These are phyloP conservation scores for Gastrodia elata DNA, from an alignment of 106 monocot genomes.

Conservation along the genomic window DNA sequence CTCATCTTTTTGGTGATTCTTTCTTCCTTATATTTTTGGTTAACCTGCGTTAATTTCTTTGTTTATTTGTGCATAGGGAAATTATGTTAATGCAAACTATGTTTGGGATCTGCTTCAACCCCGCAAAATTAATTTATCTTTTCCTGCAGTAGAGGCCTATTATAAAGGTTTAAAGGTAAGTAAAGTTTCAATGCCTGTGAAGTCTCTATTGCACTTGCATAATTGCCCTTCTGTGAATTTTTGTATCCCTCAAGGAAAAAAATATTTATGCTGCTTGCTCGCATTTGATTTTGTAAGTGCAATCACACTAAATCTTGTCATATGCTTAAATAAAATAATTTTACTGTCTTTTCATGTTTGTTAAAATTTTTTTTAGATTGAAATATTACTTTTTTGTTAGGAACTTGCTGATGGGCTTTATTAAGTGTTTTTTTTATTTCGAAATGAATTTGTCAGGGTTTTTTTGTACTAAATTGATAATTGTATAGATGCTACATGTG, in stretches of 20 bases:
- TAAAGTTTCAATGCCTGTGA: not conserved
- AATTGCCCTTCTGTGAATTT: not conserved
- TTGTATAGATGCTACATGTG: too few relatives aligned
- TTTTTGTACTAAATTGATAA: too few relatives aligned
- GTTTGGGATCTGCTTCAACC: constrained; percentile 89
- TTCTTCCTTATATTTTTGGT: too few relatives aligned
- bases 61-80: constrained; percentile 23
- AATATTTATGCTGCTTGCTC: not conserved
- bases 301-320: too few relatives aligned
- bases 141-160: constrained; percentile 76
- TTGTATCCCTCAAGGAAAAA: not conserved
- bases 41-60: not conserved
- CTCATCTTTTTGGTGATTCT: too few relatives aligned
- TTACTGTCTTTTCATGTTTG: too few relatives aligned
- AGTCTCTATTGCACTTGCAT: not conserved
- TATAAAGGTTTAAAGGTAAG: constrained; percentile 77
- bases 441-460: too few relatives aligned
- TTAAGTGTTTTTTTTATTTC: too few relatives aligned
- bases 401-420: too few relatives aligned
- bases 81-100: constrained; percentile 77
- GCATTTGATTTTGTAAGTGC: not conserved
- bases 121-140: constrained; percentile 38
- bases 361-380: too few relatives aligned
- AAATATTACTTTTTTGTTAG: too few relatives aligned
- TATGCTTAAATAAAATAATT: too few relatives aligned